phyloP scores from a whole-genome alignment of 257 asterid genomes.

The Striga asiatica region DNA sequence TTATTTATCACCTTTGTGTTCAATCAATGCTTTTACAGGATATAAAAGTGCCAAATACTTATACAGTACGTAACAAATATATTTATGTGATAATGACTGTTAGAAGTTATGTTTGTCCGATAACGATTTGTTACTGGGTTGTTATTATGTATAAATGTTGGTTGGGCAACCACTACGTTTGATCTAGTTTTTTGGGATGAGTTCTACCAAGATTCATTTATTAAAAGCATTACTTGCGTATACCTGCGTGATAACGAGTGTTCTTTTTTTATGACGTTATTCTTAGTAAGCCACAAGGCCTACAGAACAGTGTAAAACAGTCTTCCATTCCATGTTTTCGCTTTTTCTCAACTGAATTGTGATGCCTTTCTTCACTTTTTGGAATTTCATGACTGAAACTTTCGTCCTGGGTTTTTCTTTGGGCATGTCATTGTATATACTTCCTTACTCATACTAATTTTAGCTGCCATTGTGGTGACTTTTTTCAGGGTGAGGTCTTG shows the following conservation, averaged over 20 bases:
- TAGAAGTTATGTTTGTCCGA: too few species aligned
- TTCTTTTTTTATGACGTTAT: not conserved
- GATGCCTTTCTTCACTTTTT: not conserved
- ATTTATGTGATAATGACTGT: not conserved
- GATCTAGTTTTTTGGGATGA: too few species aligned
- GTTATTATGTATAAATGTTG: too few species aligned
- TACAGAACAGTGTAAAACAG: not conserved
- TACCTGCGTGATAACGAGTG: not conserved
- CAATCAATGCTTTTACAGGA: not conserved
- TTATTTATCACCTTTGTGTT: not conserved
- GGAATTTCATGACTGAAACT: not conserved
- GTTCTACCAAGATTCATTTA: too few species aligned
- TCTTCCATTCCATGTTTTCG: too few species aligned
- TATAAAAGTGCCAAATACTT: not conserved
- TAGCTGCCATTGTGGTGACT: not conserved
- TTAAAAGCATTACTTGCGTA: too few species aligned
- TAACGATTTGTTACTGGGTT: too few species aligned
- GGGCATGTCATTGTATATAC: not conserved
- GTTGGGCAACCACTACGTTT: too few species aligned
- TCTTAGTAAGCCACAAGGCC: not conserved
- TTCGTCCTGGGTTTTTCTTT: not conserved
- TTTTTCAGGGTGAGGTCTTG: constrained; percentile 78
- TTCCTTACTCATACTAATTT: not conserved
- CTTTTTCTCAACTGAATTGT: too few species aligned
- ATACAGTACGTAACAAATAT: not conserved